These are phyloP conservation scores for Helotiales sp. DNA, from an alignment of 2,329 filamentous ascomycete genomes.

Conservation along the genomic window DNA sequence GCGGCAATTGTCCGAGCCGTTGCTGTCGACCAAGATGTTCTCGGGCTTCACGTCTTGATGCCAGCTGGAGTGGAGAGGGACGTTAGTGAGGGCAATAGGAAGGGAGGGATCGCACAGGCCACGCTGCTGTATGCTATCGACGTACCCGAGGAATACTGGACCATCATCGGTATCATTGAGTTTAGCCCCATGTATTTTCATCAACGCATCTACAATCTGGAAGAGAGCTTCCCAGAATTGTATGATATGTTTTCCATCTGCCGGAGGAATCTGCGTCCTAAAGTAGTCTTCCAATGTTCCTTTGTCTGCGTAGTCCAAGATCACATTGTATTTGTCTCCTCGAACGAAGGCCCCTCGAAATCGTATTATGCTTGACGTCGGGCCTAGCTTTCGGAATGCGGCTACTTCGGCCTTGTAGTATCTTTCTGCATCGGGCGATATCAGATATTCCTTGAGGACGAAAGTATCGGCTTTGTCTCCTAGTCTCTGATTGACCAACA, in stretches of 20 bases:
- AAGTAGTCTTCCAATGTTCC: conserved; percentile 37
- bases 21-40: conserved; percentile 34
- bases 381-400: conserved; percentile 24
- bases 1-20: conserved; percentile 18
- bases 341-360: conserved; percentile 32
- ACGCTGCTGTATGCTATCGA: too few relatives aligned
- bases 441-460: conserved; percentile 31
- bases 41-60: conserved; percentile 37
- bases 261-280: conserved; percentile 24
- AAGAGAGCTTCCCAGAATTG: conserved; percentile 36
- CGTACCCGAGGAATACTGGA: conserved; percentile 11
- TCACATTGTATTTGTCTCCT: conserved; percentile 31
- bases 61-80: not conserved
- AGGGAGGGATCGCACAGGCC: not conserved
- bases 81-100: not conserved
- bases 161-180: not conserved
- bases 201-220: conserved; percentile 30
- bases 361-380: conserved; percentile 27
- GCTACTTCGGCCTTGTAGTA: conserved; percentile 31
- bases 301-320: conserved; percentile 38
- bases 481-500: not conserved
- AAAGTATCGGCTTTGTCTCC: conserved; percentile 25
- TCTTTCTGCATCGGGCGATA: conserved; percentile 17
- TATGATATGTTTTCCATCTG: conserved; percentile 30
- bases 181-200: conserved; percentile 22